phyloP scores from a whole-genome alignment of 2,329 filamentous ascomycete species.

The Plectosphaerella cucumerina region DNA sequence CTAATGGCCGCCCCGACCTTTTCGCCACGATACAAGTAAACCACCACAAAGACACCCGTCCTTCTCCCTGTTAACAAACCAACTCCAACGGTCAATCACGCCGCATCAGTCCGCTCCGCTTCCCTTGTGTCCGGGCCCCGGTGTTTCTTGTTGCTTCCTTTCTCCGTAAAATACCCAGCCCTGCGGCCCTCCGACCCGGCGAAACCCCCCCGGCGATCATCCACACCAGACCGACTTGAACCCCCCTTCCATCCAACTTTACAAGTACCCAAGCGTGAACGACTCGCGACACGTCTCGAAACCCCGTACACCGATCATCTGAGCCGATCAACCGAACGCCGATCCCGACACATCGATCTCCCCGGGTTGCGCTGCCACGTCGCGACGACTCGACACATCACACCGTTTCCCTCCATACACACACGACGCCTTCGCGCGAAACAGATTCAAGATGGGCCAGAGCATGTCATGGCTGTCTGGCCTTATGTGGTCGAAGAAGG shows the following conservation, averaged over 20 bases:
- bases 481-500: slow-evolving; percentile 89
- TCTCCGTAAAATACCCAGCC: too few relatives aligned
- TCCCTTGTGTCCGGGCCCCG: too few relatives aligned
- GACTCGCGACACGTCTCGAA: not conserved
- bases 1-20: not conserved
- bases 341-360: slow-evolving; percentile 1
- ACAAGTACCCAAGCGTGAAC: not conserved
- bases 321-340: slow-evolving; percentile 4
- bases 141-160: too few relatives aligned
- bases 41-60: not conserved
- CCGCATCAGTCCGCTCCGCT: too few relatives aligned
- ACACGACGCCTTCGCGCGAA: slow-evolving; percentile 1
- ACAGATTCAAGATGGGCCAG: slow-evolving; percentile 51
- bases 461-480: slow-evolving; percentile 66
- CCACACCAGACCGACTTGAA: too few relatives aligned
- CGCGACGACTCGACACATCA: not conserved
- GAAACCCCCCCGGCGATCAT: too few relatives aligned
- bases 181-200: too few relatives aligned
- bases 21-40: not conserved
- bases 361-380: not conserved
- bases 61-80: too few relatives aligned
- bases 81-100: too few relatives aligned
- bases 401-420: not conserved
- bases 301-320: not conserved
- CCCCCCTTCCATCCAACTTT: too few relatives aligned